phyloP scores from a whole-genome alignment of 2,329 filamentous ascomycete species.

The Colletotrichum brevisporum region DNA sequence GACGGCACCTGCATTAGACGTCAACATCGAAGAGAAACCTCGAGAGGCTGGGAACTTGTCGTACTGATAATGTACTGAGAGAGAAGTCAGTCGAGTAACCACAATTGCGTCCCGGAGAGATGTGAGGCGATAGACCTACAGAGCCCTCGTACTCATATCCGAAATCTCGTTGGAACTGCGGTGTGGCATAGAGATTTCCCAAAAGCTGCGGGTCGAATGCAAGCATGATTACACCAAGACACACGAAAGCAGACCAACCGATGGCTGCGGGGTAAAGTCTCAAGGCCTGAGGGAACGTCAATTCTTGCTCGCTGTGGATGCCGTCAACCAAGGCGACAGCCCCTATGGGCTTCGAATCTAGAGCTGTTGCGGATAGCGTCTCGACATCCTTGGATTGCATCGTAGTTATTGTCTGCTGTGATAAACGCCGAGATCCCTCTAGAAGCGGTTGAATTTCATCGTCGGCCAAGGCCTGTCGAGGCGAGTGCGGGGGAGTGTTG shows the following conservation, averaged over 20 bases:
- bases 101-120: not conserved
- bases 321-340: constrained; percentile 50
- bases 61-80: constrained; percentile 52
- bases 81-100: not conserved
- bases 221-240: constrained; percentile 71
- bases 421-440: not conserved
- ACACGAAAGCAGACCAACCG: constrained; percentile 72
- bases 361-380: constrained; percentile 3
- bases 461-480: not conserved
- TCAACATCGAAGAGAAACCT: constrained; percentile 2
- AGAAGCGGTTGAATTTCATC: constrained; percentile 34
- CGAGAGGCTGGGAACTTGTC: constrained; percentile 8
- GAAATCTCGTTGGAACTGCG: constrained; percentile 70
- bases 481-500: constrained; percentile 12
- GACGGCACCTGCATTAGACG: constrained; percentile 48
- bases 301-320: constrained; percentile 55
- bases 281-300: constrained; percentile 56
- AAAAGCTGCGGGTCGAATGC: constrained; percentile 77
- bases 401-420: constrained; percentile 2
- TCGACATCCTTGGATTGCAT: constrained; percentile 27
- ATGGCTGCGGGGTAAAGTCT: constrained; percentile 61
- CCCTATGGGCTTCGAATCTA: constrained; percentile 11
- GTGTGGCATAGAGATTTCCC: constrained; percentile 72
- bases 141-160: constrained; percentile 63
- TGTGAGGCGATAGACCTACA: constrained; percentile 38